These are phyloP conservation scores for Papiliotrema fonsecae DNA, from an alignment of 1,284 basidiomycete genomes.

Conservation along the genomic window DNA sequence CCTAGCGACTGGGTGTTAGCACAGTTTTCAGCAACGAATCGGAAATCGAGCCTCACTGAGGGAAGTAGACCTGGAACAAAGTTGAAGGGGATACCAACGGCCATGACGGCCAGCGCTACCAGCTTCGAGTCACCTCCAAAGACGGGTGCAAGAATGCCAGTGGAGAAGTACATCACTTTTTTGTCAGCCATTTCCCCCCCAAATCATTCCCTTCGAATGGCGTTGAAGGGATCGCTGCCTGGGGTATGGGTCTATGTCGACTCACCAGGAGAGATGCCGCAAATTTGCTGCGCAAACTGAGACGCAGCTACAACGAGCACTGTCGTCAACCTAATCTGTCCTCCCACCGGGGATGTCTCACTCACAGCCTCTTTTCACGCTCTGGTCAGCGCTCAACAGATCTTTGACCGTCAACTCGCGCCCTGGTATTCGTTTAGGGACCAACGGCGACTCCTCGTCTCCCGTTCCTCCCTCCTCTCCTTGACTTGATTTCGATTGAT, in stretches of 20 bases:
- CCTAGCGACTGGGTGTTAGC: slow-evolving; percentile 21
- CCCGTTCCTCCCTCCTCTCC: not conserved
- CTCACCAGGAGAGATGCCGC: slow-evolving; percentile 25
- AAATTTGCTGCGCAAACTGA: slow-evolving; percentile 26
- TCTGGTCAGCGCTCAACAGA: slow-evolving; percentile 8
- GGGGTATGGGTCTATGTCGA: not conserved
- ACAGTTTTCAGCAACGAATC: too few species aligned
- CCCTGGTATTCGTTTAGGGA: not conserved
- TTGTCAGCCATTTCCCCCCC: too few species aligned
- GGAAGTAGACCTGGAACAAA: slow-evolving; percentile 47
- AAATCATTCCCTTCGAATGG: too few species aligned
- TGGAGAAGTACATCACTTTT: slow-evolving; percentile 38
- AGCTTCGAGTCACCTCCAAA: slow-evolving; percentile 23
- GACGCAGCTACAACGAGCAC: slow-evolving; percentile 18
- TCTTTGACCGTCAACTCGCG: slow-evolving; percentile 7
- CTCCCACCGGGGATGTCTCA: not conserved
- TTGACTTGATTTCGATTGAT: not conserved
- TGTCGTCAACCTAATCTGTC: slow-evolving; percentile 2
- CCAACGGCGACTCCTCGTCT: slow-evolving; percentile 2
- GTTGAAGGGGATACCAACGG: slow-evolving; percentile 44
- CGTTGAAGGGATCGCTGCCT: not conserved
- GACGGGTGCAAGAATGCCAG: slow-evolving; percentile 29
- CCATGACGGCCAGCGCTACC: slow-evolving; percentile 27
- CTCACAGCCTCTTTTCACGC: slow-evolving; percentile 16
- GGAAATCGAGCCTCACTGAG: too few species aligned